Base-by-base conservation (phyloP, 2,329 filamentous ascomycete species). In the Monosporascus sp. region DNA sequence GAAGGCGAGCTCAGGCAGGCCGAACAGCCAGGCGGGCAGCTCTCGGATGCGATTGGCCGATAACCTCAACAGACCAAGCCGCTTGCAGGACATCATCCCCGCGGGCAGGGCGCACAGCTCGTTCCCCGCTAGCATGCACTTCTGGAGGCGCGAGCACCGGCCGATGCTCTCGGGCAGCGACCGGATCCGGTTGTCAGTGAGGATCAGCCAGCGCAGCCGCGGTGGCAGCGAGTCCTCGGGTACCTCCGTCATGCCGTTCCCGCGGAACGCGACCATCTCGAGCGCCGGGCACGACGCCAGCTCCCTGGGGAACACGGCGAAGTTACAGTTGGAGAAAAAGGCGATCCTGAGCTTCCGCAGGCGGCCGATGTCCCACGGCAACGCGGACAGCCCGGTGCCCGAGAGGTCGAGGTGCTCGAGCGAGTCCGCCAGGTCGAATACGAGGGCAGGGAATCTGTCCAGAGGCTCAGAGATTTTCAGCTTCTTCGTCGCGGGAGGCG, bases 111-210 rank as follows among this genome's bases (percentile, higher is more conserved):
- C 48, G 0, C 55, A 60, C 24, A 78, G 65, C n/a, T 53, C 61
- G 57, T 78, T 78, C 15, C 75, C 75, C 1, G 75, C 70, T n/a
- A 79, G 61, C 72, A 77, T 74, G 58, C 75, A 77, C 60, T 77
- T 76, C 56, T 78, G 71, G 5, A 79, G 65, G 11, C 68, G 67
- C 18, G 57, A 55, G 53, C 75, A 79, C 20, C 62, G 61, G 9
- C 75, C 73, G 47, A 78, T 73, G 59, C 68, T 73, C 18, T 57
- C 58, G 0, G 75, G 75, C 7, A 79, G 61, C 7, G 55, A 50
- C 3, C 55, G 53, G 41, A 79, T 69, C 39, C 59, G 55, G 60
- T 79, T 79, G 58, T 74, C 70, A 18, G 75, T 78, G 14, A 79
- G 63, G 49, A 78, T 76, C 39, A 79, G 63, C 72, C 74, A 77